Percentiles rank a stretch among this genome's conserved stretches.
Evolutionary conservation across 495 filamentous ascomycete species (phyloP).

Genomic region (Mytilinidion resinicola): DNA sequence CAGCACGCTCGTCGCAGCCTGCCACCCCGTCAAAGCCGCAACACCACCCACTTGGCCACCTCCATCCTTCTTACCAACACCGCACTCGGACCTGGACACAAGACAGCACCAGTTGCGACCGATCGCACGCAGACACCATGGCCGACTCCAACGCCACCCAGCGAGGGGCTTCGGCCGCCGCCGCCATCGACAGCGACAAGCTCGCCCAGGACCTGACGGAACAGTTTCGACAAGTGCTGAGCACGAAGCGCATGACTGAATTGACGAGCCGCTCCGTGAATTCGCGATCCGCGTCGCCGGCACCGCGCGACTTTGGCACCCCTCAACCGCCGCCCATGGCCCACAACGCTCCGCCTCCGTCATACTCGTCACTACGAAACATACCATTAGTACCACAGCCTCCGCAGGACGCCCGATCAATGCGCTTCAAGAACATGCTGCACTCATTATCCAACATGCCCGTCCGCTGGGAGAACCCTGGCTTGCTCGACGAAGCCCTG

Average conservation of each 20-base stretch:
- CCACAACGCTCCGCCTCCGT: constrained; percentile 43
- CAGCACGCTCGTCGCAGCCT: constrained; percentile 9
- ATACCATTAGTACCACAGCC: constrained; percentile 80
- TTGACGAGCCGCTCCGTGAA: constrained; percentile 49
- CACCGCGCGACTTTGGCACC: constrained; percentile 41
- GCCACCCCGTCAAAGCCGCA: not conserved
- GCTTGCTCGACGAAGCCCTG: constrained; percentile 88
- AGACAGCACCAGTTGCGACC: constrained; percentile 1
- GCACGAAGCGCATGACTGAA: constrained; percentile 70
- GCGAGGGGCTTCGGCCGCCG: constrained; percentile 8
- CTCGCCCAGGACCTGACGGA: constrained; percentile 46
- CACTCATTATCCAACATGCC: constrained; percentile 76
- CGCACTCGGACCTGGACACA: not conserved
- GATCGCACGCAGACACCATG: constrained; percentile 14
- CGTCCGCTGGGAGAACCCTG: constrained; percentile 93
- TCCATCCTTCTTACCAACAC: not conserved
- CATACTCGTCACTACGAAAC: constrained; percentile 62
- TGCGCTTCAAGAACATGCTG: constrained; percentile 80
- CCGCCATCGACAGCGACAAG: constrained; percentile 21
- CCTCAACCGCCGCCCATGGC: constrained; percentile 14
- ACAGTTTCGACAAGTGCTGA: constrained; percentile 72
- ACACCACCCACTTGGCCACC: not conserved
- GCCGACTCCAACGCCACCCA: constrained; percentile 19
- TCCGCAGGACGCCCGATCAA: constrained; percentile 58
- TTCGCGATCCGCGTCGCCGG: constrained; percentile 51